phyloP scores from a whole-genome alignment of 2,329 filamentous ascomycete genomes.

The Orbilia quercus region DNA sequence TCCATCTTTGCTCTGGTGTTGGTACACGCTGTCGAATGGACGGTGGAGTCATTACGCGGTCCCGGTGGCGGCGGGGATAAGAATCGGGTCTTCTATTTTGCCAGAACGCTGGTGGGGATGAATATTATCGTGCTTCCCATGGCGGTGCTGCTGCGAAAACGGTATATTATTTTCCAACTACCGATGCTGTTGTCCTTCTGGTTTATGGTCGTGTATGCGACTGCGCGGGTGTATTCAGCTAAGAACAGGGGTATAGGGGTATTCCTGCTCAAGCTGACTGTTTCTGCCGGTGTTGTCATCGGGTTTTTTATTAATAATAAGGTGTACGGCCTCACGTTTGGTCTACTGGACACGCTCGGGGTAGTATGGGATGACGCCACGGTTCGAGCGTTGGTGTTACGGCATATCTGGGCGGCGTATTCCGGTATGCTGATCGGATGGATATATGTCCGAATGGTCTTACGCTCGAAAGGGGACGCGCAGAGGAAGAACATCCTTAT shows the following conservation, averaged over 20 bases:
- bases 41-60: conserved; percentile 70
- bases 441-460: conserved; percentile 18
- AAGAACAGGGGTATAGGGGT: conserved; percentile 64
- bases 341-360: conserved; percentile 63
- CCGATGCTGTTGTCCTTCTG: conserved; percentile 72
- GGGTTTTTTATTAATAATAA: conserved; percentile 63
- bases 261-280: conserved; percentile 67
- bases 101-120: conserved; percentile 68
- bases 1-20: conserved; percentile 70
- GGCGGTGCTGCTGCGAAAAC: conserved; percentile 69
- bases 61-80: conserved; percentile 63
- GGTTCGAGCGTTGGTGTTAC: conserved; percentile 67
- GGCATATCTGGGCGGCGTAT: conserved; percentile 70
- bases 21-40: conserved; percentile 72
- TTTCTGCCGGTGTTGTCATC: conserved; percentile 65
- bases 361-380: conserved; percentile 67
- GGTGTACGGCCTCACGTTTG: conserved; percentile 65
- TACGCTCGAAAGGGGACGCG: not conserved
- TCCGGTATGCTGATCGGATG: conserved; percentile 68
- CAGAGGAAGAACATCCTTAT: conserved; percentile 1
- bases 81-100: conserved; percentile 69
- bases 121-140: conserved; percentile 70
- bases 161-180: conserved; percentile 71
- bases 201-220: conserved; percentile 71
- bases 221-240: conserved; percentile 64